These are phyloP conservation scores for Ilex paraguariensis DNA, from an alignment of 305 asterid genomes.

Conservation along the genomic window DNA sequence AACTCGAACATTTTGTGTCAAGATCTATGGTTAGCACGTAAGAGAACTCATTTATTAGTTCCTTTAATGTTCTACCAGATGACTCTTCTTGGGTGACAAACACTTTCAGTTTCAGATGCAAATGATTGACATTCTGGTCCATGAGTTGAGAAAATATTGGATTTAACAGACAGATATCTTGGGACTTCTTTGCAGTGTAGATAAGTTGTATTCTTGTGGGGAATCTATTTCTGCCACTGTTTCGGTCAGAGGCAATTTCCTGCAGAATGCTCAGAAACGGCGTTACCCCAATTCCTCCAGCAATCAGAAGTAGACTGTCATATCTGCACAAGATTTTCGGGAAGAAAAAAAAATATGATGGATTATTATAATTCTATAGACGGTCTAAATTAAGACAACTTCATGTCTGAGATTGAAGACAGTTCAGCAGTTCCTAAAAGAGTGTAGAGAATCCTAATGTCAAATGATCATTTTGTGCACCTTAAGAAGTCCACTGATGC, in stretches of 20 bases:
- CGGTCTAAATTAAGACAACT: background rate
- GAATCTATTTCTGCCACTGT: slow-evolving; percentile 20
- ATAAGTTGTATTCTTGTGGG: slow-evolving; percentile 49
- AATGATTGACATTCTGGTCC: slow-evolving; percentile 18
- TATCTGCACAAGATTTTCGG: slow-evolving; percentile 37
- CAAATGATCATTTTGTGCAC: slow-evolving; percentile 21
- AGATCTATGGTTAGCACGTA: slow-evolving; percentile 28
- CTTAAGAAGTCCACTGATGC: slow-evolving; percentile 54
- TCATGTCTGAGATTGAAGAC: background rate
- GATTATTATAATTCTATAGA: background rate
- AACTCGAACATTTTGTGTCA: slow-evolving; percentile 23
- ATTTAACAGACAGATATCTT: slow-evolving; percentile 47
- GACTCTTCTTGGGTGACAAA: slow-evolving; percentile 57
- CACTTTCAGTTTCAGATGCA: slow-evolving; percentile 37
- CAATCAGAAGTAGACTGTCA: slow-evolving; percentile 55
- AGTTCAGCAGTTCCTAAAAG: background rate
- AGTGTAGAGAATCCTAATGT: background rate
- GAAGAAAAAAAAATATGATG: background rate
- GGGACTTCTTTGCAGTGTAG: slow-evolving; percentile 41
- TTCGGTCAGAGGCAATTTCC: slow-evolving; percentile 35
- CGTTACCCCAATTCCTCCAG: slow-evolving; percentile 86
- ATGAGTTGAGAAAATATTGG: slow-evolving; percentile 46
- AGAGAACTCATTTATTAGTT: slow-evolving; percentile 32
- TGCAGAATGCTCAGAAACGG: slow-evolving; percentile 67
- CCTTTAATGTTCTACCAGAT: slow-evolving; percentile 33